Conservation (phyloP, 129 eudicot genomes). For the Pittosporum tobira region DNA sequence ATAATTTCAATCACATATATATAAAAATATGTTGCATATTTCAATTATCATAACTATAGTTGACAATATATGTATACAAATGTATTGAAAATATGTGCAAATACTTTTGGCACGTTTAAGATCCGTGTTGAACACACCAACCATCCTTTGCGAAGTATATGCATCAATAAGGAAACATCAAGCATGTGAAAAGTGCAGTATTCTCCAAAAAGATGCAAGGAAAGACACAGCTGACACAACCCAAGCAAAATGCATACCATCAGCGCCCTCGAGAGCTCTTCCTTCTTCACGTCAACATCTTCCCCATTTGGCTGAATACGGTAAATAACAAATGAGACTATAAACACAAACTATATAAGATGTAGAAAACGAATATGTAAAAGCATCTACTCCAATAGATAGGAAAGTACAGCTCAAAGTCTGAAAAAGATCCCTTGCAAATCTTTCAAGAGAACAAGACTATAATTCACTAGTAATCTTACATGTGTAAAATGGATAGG, state of each 20-base stretch:
- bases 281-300: conserved; percentile 65
- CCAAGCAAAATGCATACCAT: conserved; percentile 50
- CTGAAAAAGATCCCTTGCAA: background rate
- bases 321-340: conserved; percentile 18
- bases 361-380: background rate
- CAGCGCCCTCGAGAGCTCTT: conserved; percentile 76
- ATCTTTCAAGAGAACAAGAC: background rate
- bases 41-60: no score
- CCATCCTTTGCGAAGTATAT: no score
- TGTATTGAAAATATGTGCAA: no score
- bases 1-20: no score
- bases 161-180: conserved; percentile 1
- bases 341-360: background rate
- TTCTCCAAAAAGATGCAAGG: background rate
- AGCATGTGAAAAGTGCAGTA: background rate
- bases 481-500: conserved; percentile 96
- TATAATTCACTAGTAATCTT: conserved; percentile 23
- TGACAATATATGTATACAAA: no score
- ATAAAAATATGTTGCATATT: no score
- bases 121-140: background rate
- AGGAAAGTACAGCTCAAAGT: background rate
- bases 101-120: no score
- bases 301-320: conserved; percentile 59
- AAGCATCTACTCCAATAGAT: no score
- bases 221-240: background rate